Percentiles rank a stretch among this genome's conserved stretches.
phyloP scores from a whole-genome alignment of 495 filamentous ascomycete species.

The Aspergillus nidulans region DNA sequence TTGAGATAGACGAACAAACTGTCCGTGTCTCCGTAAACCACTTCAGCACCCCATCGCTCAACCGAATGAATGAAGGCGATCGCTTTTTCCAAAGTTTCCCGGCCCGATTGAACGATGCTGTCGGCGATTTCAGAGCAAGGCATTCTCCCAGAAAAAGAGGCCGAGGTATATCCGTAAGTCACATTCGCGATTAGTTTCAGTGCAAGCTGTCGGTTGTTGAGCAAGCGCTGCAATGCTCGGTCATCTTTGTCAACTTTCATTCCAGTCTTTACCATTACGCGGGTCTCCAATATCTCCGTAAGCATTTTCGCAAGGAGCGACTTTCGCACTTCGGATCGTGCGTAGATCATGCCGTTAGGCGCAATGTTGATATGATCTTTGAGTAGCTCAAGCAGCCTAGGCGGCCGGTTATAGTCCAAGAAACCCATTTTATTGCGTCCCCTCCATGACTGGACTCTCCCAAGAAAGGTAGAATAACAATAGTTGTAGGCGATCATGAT shows the following conservation, averaged over 20 bases:
- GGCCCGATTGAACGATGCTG: slow-evolving; percentile 92
- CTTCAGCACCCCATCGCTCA: slow-evolving; percentile 84
- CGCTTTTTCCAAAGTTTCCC: slow-evolving; percentile 90
- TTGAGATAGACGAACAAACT: slow-evolving; percentile 91
- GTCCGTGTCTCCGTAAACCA: slow-evolving; percentile 97
- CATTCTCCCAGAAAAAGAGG: slow-evolving; percentile 93
- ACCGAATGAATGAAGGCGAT: slow-evolving; percentile 90
- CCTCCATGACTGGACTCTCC: slow-evolving; percentile 77
- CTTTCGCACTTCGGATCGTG: slow-evolving; percentile 78
- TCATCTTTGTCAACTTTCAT: slow-evolving; percentile 96
- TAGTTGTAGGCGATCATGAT: slow-evolving; percentile 99
- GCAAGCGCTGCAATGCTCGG: slow-evolving; percentile 74
- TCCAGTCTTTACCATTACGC: slow-evolving; percentile 96
- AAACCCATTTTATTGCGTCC: slow-evolving; percentile 96
- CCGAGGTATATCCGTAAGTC: slow-evolving; percentile 96
- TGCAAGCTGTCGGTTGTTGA: slow-evolving; percentile 91
- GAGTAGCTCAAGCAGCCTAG: slow-evolving; percentile 70
- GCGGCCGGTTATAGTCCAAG: slow-evolving; percentile 70
- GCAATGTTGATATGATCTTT: slow-evolving; percentile 88
- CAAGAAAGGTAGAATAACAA: slow-evolving; percentile 96
- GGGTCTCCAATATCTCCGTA: slow-evolving; percentile 90
- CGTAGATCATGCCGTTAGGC: slow-evolving; percentile 95
- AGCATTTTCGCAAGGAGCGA: slow-evolving; percentile 95
- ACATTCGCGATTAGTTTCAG: slow-evolving; percentile 98
- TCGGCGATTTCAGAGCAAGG: slow-evolving; percentile 97